Evolutionary conservation across 495 filamentous ascomycete genomes (phyloP), one percentile per base, ranked within the genome.

Genomic region (Talaromyces proteolyticus): DNA sequence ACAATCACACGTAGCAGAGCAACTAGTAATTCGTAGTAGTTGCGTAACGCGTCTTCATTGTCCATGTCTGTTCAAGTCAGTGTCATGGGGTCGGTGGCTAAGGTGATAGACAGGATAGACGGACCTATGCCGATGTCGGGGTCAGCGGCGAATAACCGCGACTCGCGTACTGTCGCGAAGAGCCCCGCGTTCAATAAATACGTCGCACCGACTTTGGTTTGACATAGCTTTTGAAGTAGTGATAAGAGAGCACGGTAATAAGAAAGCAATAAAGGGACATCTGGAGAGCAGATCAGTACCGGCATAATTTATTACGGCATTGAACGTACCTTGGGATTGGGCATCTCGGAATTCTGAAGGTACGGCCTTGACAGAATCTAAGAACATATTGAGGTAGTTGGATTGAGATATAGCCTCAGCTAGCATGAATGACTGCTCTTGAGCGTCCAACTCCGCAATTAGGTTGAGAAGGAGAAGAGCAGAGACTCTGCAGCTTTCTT

Each of bases 361-460:
- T 40, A 95, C 78, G 42, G 75, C 74, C 54, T 85, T 81, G 52
- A 95, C 80, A 20, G 84, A 82, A 63, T 96, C 92, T 41, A 97
- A 81, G 51, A 96, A 80, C 6, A 97, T 80, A 37, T 82, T 84
- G 41, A 96, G 76, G 68, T 96, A 96, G 63, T 96, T 96, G 16
- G 94, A 80, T 40, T 85, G 80, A 45, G 84, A 82, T 42, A 99
- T 78, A 7, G 83, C 64, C 23, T 95, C 90, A 19, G 94, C 77
- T 42, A 96, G 73, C 53, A 85, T 79, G 42, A 69, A 74, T 7
- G 83, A 84, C 20, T 81, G 75, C 50, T 87, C 80, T 26, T 78
- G 70, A 43, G 76, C 76, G 49, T 82, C 85, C 23, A 92, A 65
- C 12, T 78, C 72, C 36, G 84, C 79, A 4, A 96, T 72, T 16